A percentile compares a stretch with the other conserved stretches of the same genome.
Conservation (phyloP, 345 rosid species). For the Hypericum perforatum region DNA sequence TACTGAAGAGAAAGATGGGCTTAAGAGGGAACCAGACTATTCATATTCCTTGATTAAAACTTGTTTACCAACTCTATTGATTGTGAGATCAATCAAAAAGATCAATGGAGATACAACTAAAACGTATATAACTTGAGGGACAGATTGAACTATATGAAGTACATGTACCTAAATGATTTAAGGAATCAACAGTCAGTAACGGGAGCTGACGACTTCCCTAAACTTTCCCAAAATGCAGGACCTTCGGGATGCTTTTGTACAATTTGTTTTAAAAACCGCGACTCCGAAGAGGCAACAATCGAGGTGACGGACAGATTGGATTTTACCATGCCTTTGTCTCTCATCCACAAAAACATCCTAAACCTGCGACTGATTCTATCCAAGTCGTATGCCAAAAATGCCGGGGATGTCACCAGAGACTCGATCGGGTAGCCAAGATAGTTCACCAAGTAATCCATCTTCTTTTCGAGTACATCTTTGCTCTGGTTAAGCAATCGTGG, state of each 20-base stretch:
- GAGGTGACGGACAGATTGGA: constrained; percentile 18
- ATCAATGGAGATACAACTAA: too few relatives aligned
- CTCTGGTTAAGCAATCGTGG: constrained; percentile 66
- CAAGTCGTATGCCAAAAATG: constrained; percentile 21
- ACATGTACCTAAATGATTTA: too few relatives aligned
- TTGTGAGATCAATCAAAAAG: too few relatives aligned
- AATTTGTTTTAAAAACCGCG: constrained; percentile 53
- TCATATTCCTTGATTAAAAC: too few relatives aligned
- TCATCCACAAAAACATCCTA: constrained; percentile 18
- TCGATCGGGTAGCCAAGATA: constrained; percentile 49
- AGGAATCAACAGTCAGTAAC: too few relatives aligned
- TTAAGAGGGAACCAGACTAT: too few relatives aligned
- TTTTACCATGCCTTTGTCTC: constrained; percentile 15
- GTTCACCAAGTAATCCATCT: constrained; percentile 46
- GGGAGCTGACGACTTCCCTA: constrained; percentile 29
- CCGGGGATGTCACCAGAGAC: constrained; percentile 44
- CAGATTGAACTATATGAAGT: too few relatives aligned
- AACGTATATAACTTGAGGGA: too few relatives aligned
- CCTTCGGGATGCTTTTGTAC: constrained; percentile 73
- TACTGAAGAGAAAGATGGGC: too few relatives aligned
- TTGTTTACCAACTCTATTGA: too few relatives aligned
- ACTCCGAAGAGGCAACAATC: constrained; percentile 62
- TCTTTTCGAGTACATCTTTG: constrained; percentile 54
- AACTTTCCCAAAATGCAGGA: constrained; percentile 57
- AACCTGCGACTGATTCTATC: constrained; percentile 19